Conservation (phyloP, 2,329 filamentous ascomycete species). For the Hypoxylon sp. region DNA sequence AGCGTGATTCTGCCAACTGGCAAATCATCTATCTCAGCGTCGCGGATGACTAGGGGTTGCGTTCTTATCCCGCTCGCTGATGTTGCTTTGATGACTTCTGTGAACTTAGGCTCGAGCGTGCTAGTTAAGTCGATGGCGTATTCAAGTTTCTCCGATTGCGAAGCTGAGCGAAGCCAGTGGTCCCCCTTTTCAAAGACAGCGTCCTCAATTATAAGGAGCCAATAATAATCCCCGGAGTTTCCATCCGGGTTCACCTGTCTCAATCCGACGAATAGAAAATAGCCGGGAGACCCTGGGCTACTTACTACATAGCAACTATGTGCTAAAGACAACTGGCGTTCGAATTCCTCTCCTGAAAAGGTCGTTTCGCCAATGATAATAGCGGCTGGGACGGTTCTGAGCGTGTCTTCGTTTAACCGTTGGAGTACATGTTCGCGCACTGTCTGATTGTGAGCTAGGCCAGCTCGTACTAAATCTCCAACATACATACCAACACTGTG, state of each 20-base stretch:
- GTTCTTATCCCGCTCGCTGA: conserved; percentile 26
- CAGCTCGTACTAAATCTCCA: neutral
- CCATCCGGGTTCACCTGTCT: conserved; percentile 41
- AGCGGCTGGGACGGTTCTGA: conserved; percentile 41
- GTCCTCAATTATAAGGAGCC: conserved; percentile 41
- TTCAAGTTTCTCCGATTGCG: conserved; percentile 69
- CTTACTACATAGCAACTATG: conserved; percentile 47
- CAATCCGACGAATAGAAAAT: conserved; percentile 47
- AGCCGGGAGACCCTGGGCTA: conserved; percentile 11
- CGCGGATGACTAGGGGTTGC: conserved; percentile 34
- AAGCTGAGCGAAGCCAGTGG: conserved; percentile 77
- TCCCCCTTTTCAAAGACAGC: conserved; percentile 87
- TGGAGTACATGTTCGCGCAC: conserved; percentile 48
- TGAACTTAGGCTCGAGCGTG: conserved; percentile 42
- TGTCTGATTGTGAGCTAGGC: conserved; percentile 17
- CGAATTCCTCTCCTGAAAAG: conserved; percentile 47
- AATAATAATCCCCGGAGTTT: conserved; percentile 50
- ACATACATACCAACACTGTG: conserved; percentile 49
- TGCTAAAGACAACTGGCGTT: conserved; percentile 50
- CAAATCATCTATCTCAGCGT: conserved; percentile 34
- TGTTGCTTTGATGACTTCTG: conserved; percentile 42
- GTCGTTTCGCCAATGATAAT: conserved; percentile 48
- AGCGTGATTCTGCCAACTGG: conserved; percentile 41
- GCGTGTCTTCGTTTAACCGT: conserved; percentile 38
- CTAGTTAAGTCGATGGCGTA: conserved; percentile 40